phyloP scores from a whole-genome alignment of 768 basidiomycete species.

The Psilocybe cyanescens region DNA sequence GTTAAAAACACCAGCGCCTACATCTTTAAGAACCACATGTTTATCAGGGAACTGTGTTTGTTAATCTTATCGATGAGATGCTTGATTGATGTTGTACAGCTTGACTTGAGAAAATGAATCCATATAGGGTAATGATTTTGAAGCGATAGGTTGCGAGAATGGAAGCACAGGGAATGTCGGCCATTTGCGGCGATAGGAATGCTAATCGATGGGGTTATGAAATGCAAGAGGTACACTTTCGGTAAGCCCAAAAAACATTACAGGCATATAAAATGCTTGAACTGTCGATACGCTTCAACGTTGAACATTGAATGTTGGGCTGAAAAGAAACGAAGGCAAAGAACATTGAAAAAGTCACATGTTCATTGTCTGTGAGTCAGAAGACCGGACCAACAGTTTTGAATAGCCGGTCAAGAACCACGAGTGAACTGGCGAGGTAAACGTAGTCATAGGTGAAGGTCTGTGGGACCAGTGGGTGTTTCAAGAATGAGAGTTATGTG shows the following conservation, averaged over 20 bases:
- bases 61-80: constrained; percentile 18
- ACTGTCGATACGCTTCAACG: neutral
- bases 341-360: constrained; percentile 7
- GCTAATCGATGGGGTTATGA: neutral
- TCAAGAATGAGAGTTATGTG: neutral
- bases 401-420: neutral
- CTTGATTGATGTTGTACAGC: constrained; percentile 12
- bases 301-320: neutral
- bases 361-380: neutral
- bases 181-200: constrained; percentile 12
- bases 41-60: neutral
- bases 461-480: neutral
- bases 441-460: neutral
- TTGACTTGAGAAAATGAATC: constrained; percentile 17
- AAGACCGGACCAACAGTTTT: neutral
- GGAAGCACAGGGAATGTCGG: constrained; percentile 14
- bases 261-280: neutral
- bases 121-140: constrained; percentile 10
- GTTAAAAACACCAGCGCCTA: constrained; percentile 17
- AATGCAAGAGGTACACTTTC: neutral
- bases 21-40: neutral
- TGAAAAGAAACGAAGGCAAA: neutral
- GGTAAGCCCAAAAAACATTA: neutral
- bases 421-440: neutral
- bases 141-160: constrained; percentile 16